phyloP scores from a whole-genome alignment of 1,284 basidiomycete species.

The Fereydounia khargensis region DNA sequence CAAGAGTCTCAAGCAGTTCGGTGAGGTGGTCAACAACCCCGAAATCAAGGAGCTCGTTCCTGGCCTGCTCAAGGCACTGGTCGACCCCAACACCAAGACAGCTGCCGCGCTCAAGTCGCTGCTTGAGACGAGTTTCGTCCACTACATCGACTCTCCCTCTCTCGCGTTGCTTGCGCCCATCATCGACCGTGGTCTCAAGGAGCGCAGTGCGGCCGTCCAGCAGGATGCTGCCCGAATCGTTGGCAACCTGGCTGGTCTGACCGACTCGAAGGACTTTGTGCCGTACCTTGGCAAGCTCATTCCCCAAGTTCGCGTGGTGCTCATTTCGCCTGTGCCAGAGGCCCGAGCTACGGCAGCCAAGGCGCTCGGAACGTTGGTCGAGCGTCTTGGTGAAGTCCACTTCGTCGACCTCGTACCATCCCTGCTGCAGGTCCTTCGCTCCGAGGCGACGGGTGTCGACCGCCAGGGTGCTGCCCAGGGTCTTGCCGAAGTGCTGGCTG shows the following conservation, averaged over 20 bases:
- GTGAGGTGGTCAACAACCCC: slow-evolving; percentile 66
- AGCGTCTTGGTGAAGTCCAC: slow-evolving; percentile 88
- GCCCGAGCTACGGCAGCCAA: slow-evolving; percentile 96
- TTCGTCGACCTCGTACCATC: slow-evolving; percentile 93
- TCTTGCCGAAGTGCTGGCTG: slow-evolving; percentile 90
- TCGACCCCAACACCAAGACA: slow-evolving; percentile 87
- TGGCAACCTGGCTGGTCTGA: slow-evolving; percentile 85
- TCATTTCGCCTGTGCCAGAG: slow-evolving; percentile 88
- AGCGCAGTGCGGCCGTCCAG: slow-evolving; percentile 89
- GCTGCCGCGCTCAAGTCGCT: slow-evolving; percentile 76
- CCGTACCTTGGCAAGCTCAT: slow-evolving; percentile 85
- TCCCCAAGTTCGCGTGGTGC: slow-evolving; percentile 85
- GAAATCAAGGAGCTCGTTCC: slow-evolving; percentile 88
- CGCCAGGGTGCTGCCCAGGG: slow-evolving; percentile 97
- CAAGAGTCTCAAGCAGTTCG: slow-evolving; percentile 93
- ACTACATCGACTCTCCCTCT: slow-evolving; percentile 97
- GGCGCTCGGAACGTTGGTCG: slow-evolving; percentile 92
- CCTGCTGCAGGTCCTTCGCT: slow-evolving; percentile 84
- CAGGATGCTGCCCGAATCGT: slow-evolving; percentile 95
- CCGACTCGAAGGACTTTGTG: slow-evolving; percentile 94
- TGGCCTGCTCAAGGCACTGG: slow-evolving; percentile 89
- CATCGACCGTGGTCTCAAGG: slow-evolving; percentile 85
- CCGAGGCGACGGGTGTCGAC: slow-evolving; percentile 92
- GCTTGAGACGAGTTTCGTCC: slow-evolving; percentile 92
- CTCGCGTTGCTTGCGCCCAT: slow-evolving; percentile 95